Base-by-base conservation (phyloP, 2,329 filamentous ascomycete species). In the Pseudofabraea citricarpa region DNA sequence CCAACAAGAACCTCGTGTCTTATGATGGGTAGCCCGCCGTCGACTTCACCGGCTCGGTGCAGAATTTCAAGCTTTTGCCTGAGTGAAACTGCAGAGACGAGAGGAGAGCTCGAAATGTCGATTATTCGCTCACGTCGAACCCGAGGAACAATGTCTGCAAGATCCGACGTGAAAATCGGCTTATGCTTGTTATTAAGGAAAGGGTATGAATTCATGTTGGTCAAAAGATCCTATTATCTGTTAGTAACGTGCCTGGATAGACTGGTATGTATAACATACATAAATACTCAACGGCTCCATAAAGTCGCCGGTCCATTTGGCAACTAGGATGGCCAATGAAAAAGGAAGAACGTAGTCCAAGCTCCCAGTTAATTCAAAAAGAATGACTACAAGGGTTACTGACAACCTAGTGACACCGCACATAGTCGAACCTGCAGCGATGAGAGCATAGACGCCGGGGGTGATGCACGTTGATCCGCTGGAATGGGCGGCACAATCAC, bases 281-380 rank as follows among this genome's bases (percentile, higher is more conserved):
- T 96, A 97, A 49, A 98, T 96, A 63, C 89, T 95, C 41, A 89
- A 75, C 13, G 91, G 93, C 64, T 98, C 93, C 40, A 98, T 79
- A 3, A 90, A 90, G 65, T 97, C 93, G 0, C 93, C 90, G 0
- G 90, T 95, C 93, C 93, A 98, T 68, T 98, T 98, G n/a, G 91
- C 83, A 21, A 95, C 90, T 4, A 97, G 73, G 24, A 98, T 89
- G 0, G 88, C 85, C 7, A 98, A 70, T 0, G 90, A 96, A 63
- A 97, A 97, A 0, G 93, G 93, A 9, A 98, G 71, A 3, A 98
- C 93, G 57, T 97, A 94, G 62, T 97, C 88, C 38, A 97, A 72
- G 61, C 89, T 95, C 43, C 93, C 93, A 0, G 93, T 98, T 26
- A 98, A 73, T 64, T 98, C 93, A 55, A 98, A 97, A 1, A 97